phyloP scores from a whole-genome alignment of 2,329 filamentous ascomycete species.

The Cladosporium velox region DNA sequence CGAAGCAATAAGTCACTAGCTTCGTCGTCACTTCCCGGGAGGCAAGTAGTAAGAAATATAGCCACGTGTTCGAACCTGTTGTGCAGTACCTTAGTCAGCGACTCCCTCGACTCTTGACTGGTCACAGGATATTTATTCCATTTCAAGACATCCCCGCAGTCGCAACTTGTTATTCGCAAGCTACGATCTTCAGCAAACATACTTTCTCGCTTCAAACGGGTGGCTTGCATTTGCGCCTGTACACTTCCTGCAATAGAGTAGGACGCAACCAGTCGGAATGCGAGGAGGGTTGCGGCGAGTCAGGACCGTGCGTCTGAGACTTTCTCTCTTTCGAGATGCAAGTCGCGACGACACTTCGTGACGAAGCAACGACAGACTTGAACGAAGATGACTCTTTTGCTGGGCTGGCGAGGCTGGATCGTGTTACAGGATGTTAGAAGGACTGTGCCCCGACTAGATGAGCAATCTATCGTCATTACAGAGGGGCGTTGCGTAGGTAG shows the following conservation, averaged over 20 bases:
- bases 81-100: neutral
- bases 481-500: slow-evolving; percentile 12
- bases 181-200: neutral
- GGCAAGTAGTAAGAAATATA: neutral
- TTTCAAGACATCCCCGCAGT: neutral
- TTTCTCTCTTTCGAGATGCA: neutral
- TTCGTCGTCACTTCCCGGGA: neutral
- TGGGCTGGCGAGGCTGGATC: neutral
- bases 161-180: neutral
- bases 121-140: slow-evolving; percentile 1
- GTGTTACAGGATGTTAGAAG: neutral
- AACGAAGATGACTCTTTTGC: neutral
- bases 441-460: neutral
- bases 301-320: slow-evolving; percentile 1
- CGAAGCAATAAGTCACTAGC: neutral
- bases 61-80: neutral
- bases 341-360: neutral
- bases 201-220: neutral
- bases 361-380: neutral
- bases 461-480: neutral
- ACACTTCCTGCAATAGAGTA: neutral
- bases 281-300: neutral
- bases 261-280: slow-evolving; percentile 8
- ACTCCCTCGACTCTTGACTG: neutral
- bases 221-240: slow-evolving; percentile 8